Conservation (phyloP, 176 grass and related monocot species). For the Raddia guianensis region DNA sequence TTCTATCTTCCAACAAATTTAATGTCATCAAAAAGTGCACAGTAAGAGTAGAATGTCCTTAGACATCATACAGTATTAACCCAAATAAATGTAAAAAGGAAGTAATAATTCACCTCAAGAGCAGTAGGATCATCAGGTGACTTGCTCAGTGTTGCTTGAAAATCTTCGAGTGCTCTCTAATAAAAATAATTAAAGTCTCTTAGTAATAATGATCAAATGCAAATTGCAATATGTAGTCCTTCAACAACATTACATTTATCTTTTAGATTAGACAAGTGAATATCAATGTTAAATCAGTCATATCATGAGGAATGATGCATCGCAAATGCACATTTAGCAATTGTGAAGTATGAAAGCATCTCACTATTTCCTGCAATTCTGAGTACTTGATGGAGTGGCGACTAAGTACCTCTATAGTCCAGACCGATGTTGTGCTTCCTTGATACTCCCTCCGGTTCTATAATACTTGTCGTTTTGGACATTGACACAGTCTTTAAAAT, state of each 20-base stretch:
- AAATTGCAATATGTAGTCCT: background rate
- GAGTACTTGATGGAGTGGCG: conserved; percentile 19
- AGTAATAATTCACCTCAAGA: conserved; percentile 65
- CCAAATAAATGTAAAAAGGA: background rate
- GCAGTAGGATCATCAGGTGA: conserved; percentile 72
- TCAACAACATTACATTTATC: background rate
- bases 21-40: background rate
- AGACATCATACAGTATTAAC: background rate
- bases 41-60: conserved; percentile 26
- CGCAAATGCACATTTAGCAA: conserved; percentile 7
- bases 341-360: background rate
- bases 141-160: conserved; percentile 65
- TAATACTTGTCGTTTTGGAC: no score
- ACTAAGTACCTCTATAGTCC: background rate
- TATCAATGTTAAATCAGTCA: conserved; percentile 32
- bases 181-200: conserved; percentile 31
- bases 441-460: background rate
- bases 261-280: background rate
- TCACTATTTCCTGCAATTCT: background rate
- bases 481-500: no score
- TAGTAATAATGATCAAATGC: conserved; percentile 28
- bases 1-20: no score
- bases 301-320: conserved; percentile 22
- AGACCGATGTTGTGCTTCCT: conserved; percentile 1
- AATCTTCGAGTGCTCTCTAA: conserved; percentile 68